Percentiles rank a stretch among this genome's conserved stretches.
phyloP scores from a whole-genome alignment of 768 basidiomycete species.

The Termitomyces sp. region DNA sequence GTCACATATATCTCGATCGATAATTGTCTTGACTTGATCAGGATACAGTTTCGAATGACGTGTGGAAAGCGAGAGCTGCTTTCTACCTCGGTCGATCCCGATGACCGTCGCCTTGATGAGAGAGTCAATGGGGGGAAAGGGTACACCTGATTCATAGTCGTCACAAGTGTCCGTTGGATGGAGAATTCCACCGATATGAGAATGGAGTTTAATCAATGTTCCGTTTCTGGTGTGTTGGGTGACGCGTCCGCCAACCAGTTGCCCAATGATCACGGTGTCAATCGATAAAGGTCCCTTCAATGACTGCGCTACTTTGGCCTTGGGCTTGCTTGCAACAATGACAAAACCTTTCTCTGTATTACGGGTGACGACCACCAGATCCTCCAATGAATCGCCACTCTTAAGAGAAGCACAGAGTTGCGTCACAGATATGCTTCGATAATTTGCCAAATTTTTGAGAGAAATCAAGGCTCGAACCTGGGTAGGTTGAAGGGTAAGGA shows the following conservation, averaged over 20 bases:
- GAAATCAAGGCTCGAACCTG: constrained; percentile 79
- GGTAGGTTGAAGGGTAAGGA: constrained; percentile 67
- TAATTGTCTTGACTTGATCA: constrained; percentile 38
- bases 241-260: constrained; percentile 77
- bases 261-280: constrained; percentile 64
- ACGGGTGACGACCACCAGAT: constrained; percentile 84
- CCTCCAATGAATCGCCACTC: constrained; percentile 63
- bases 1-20: constrained; percentile 64
- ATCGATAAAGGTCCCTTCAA: constrained; percentile 52
- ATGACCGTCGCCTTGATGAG: constrained; percentile 70
- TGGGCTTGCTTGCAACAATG: constrained; percentile 72
- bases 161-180: constrained; percentile 82
- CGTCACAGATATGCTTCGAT: constrained; percentile 56
- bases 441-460: constrained; percentile 80
- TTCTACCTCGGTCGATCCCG: constrained; percentile 56
- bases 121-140: constrained; percentile 58
- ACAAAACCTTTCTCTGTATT: constrained; percentile 83
- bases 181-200: constrained; percentile 67
- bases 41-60: constrained; percentile 66
- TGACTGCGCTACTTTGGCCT: constrained; percentile 41
- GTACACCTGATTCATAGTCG: constrained; percentile 56
- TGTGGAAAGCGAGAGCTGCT: constrained; percentile 74
- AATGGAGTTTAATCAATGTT: constrained; percentile 69
- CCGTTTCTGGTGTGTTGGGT: constrained; percentile 67
- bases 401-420: constrained; percentile 61